Percentiles rank a stretch among this genome's conserved stretches.
These are phyloP conservation scores for Colletotrichum sp. DNA, from an alignment of 2,329 filamentous ascomycete genomes.

Conservation along the genomic window DNA sequence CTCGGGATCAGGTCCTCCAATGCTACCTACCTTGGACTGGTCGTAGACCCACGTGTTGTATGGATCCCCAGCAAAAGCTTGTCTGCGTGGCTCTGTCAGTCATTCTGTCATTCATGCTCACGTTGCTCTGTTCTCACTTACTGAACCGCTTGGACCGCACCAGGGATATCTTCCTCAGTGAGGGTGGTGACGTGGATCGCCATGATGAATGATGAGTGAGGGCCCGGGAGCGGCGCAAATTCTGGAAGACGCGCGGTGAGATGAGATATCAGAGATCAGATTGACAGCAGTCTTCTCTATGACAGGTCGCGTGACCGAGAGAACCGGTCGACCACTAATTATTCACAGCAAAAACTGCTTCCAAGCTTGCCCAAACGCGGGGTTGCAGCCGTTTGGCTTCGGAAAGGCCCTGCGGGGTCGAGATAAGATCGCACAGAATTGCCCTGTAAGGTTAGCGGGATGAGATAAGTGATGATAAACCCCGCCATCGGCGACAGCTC, in stretches of 20 bases:
- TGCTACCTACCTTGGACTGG: slow-evolving; percentile 47
- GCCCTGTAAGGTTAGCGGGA: not conserved
- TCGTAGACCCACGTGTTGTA: slow-evolving; percentile 73
- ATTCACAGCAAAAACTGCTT: not conserved
- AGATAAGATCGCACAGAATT: not conserved
- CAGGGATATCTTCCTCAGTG: slow-evolving; percentile 64
- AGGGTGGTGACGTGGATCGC: slow-evolving; percentile 61
- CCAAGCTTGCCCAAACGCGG: not conserved
- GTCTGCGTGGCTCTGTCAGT: slow-evolving; percentile 25
- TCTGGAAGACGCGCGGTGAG: not conserved
- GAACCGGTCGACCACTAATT: not conserved
- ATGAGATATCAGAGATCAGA: not conserved
- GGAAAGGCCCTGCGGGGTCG: not conserved
- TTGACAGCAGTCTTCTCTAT: accelerated
- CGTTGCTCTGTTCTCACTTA: slow-evolving; percentile 11
- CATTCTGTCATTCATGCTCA: too few relatives aligned
- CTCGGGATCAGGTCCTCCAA: not conserved
- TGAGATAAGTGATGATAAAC: not conserved
- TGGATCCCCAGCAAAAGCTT: slow-evolving; percentile 70
- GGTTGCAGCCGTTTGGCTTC: not conserved
- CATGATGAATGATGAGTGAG: slow-evolving; percentile 46
- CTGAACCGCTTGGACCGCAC: slow-evolving; percentile 69
- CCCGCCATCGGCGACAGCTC: not conserved
- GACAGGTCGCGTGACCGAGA: not conserved
- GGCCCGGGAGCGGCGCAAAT: not conserved